Base-by-base conservation (phyloP, 495 filamentous ascomycete species). In the Haplographium delicatum region DNA sequence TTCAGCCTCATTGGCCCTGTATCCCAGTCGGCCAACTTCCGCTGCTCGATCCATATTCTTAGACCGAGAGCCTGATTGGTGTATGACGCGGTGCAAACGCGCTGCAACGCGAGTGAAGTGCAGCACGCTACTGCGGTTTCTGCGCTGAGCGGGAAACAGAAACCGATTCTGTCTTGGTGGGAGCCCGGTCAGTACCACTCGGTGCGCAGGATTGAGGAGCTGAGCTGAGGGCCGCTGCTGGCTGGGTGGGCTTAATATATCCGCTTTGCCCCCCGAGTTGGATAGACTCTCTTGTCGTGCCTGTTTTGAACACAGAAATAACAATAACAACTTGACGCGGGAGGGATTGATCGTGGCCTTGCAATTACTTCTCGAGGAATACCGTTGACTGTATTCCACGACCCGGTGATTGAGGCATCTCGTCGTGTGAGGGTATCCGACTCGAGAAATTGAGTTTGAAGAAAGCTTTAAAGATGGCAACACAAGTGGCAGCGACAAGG, bases 401-500 rank as follows among this genome's bases (percentile, higher is more conserved):
- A n/a, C n/a, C n/a, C n/a, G n/a, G n/a, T n/a, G n/a, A n/a, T n/a
- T n/a, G n/a, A n/a, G n/a, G n/a, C n/a, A n/a, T n/a, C n/a, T n/a
- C n/a, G n/a, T n/a, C n/a, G n/a, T n/a, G n/a, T n/a, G n/a, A n/a
- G n/a, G n/a, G n/a, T n/a, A n/a, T n/a, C n/a, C n/a, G n/a, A n/a
- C n/a, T n/a, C n/a, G 39, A 43, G 39, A 5, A 24, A 15, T 43
- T 43, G 39, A 26, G 39, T 26, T 16, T 47, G 39, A 26, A 25
- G 2, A 39, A 18, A 33, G 38, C 25, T 16, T 10, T 22, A 27
- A 31, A 54, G 23, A 61, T 65, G 58, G 44, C 63, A 11, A 61
- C 59, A 15, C 57, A 58, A 33, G 52, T 61, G 54, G 51, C 58
- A 57, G 41, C 60, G 47, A 23, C 57, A 37, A 73, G 80, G 48